Evolutionary conservation across 352 stramenopile genomes (phyloP).

Genomic region (Phytopythium ostracodes): DNA sequence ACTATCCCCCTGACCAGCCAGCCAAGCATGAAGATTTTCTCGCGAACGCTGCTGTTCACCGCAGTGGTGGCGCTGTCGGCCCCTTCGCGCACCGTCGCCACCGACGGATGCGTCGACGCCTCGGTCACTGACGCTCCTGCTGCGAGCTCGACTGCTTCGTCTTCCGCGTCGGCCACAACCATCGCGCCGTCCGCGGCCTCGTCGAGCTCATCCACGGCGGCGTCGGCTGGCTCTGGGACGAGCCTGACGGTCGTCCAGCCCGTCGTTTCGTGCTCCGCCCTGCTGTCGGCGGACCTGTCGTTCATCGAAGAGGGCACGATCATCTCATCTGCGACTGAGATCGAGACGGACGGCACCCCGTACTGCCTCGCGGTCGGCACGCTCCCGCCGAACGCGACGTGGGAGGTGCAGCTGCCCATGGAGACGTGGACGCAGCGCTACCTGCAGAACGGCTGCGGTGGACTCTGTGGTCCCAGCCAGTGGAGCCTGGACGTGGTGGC

Average conservation of each 20-base stretch:
- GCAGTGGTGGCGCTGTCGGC: background rate
- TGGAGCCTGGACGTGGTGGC: constrained; percentile 19
- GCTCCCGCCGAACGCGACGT: constrained; percentile 25
- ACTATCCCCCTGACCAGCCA: background rate
- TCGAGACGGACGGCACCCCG: constrained; percentile 14
- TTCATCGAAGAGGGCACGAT: constrained; percentile 17
- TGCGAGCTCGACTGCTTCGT: background rate
- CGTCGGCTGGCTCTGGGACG: constrained; percentile 13
- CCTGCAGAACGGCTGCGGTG: constrained; percentile 28
- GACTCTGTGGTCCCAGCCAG: constrained; percentile 18
- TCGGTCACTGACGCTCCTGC: constrained; percentile 6
- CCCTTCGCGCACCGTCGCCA: background rate
- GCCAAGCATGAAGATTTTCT: background rate
- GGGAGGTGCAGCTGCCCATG: constrained; percentile 23
- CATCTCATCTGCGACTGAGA: constrained; percentile 20
- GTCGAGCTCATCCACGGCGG: background rate
- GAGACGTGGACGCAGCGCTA: constrained; percentile 36
- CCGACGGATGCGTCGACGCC: constrained; percentile 13
- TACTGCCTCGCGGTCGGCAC: constrained; percentile 31
- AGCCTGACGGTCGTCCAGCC: constrained; percentile 20
- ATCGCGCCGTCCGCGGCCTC: background rate
- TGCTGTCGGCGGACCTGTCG: constrained; percentile 19
- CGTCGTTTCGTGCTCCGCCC: constrained; percentile 16
- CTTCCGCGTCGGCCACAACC: background rate
- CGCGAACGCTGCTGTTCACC: background rate